Conservation (phyloP, 805 yeast species). For the Torulaspora delbrueckii region DNA sequence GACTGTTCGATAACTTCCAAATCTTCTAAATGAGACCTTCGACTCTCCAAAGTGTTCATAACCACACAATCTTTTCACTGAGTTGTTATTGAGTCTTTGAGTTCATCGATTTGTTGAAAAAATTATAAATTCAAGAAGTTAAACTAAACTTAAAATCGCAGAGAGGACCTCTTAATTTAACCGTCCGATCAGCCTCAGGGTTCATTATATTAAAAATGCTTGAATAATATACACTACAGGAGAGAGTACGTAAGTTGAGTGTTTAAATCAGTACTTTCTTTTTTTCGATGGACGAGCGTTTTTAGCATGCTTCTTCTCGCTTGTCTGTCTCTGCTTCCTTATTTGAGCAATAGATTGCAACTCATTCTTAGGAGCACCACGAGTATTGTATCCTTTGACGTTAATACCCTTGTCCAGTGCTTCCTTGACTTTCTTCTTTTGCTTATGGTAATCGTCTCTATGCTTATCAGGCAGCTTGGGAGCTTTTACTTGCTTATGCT, state of each 20-base stretch:
- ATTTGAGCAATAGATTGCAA: slow-evolving; percentile 67
- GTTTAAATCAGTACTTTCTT: slow-evolving; percentile 16
- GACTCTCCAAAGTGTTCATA: slow-evolving; percentile 34
- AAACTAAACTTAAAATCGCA: neutral
- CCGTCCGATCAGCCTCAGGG: no score
- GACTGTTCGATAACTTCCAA: slow-evolving; percentile 68
- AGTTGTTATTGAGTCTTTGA: neutral
- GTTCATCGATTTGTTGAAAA: neutral
- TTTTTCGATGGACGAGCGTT: slow-evolving; percentile 70
- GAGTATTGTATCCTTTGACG: slow-evolving; percentile 59
- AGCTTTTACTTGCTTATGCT: slow-evolving; percentile 68
- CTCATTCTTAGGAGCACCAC: slow-evolving; percentile 43
- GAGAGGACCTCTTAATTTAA: no score
- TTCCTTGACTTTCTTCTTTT: slow-evolving; percentile 72
- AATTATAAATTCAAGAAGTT: neutral
- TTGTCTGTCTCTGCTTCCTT: slow-evolving; percentile 63
- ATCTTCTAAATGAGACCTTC: slow-evolving; percentile 49
- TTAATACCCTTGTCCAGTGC: slow-evolving; percentile 71
- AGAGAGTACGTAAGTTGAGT: neutral
- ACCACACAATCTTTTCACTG: no score
- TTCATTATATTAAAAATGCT: neutral
- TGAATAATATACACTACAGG: neutral
- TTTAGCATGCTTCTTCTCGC: slow-evolving; percentile 75
- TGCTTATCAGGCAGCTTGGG: slow-evolving; percentile 89
- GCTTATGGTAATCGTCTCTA: slow-evolving; percentile 80